Conservation (phyloP, 2,329 filamentous ascomycete genomes). For the Aspergillus japonicus region DNA sequence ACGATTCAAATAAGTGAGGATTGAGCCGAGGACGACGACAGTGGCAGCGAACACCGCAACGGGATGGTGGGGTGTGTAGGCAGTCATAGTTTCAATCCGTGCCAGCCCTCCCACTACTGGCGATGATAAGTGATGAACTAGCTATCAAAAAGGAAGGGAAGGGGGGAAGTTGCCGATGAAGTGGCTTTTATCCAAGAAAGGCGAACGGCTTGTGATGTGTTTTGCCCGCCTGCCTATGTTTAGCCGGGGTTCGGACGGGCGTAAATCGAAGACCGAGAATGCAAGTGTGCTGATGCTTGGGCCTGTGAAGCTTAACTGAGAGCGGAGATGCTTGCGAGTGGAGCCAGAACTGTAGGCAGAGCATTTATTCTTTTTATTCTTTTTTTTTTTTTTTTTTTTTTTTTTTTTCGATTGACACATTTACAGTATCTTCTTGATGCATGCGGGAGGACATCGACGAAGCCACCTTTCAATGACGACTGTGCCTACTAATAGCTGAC, state of each 20-base stretch:
- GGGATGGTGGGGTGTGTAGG: neutral
- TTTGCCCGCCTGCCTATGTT: neutral
- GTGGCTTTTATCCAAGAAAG: neutral
- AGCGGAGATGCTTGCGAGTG: neutral
- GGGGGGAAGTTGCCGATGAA: neutral
- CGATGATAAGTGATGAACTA: neutral
- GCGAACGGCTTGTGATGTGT: neutral
- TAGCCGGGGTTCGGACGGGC: neutral
- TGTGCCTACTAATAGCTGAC: no score
- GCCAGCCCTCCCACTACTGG: neutral
- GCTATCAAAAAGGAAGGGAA: neutral
- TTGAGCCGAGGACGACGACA: constrained; percentile 11
- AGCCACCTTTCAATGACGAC: no score
- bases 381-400: no score
- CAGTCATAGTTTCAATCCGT: neutral
- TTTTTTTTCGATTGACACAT: no score
- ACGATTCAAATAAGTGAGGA: constrained; percentile 11
- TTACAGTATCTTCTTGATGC: no score
- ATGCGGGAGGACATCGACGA: no score
- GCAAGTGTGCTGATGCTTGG: neutral
- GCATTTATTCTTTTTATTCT: neutral
- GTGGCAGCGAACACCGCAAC: constrained; percentile 8
- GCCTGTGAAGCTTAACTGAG: neutral
- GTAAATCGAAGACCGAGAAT: neutral
- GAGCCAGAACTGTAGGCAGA: neutral